Evolutionary conservation across 106 monocot genomes (phyloP), one percentile per base, ranked within the genome.

Genomic region (Amphibolis antarctica): DNA sequence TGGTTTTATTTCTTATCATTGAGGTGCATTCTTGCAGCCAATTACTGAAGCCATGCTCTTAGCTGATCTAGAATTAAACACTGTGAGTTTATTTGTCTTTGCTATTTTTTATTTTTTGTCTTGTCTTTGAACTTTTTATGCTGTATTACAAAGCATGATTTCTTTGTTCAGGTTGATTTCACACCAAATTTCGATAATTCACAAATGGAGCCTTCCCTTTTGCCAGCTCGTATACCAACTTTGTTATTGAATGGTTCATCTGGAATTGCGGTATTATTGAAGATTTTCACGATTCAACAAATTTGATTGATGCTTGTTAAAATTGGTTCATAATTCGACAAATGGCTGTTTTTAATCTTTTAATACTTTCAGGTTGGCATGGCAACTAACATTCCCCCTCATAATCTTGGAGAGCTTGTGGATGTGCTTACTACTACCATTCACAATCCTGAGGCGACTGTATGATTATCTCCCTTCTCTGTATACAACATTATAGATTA

Each of bases 341-440:
- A 36, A 53, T 53, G n/a, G 10, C 12, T 53, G 0, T 24, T 29
- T 28, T 23, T 19, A 20, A 46, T 59, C 0, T 1, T 42, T 53
- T 10, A 58, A 12, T 68, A 42, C 23, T 67, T 51, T 22, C 58
- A 96, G 96, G 96, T 96, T 71, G 96, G 96, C 21, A 96, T 96
- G 96, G 96, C 96, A 27, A 96, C 96, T 71, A 96, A 96, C 74
- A 90, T 96, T 76, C 96, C 96, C 48, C 89, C 96, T 11, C 96
- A 96, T 69, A 96, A 96, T 76, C 89, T 96, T 55, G 79, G 74
- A 13, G 96, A 96, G 67, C 83, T 96, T 71, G 96, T 96, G 48
- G 96, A 96, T 82, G 86, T 73, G 63, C 82, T 96, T 55, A 84
- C 86, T 66, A 80, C 74, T 25, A 65, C 90, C 42, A 89, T 96